phyloP scores from a whole-genome alignment of 495 filamentous ascomycete genomes.

The Podospora australis region DNA sequence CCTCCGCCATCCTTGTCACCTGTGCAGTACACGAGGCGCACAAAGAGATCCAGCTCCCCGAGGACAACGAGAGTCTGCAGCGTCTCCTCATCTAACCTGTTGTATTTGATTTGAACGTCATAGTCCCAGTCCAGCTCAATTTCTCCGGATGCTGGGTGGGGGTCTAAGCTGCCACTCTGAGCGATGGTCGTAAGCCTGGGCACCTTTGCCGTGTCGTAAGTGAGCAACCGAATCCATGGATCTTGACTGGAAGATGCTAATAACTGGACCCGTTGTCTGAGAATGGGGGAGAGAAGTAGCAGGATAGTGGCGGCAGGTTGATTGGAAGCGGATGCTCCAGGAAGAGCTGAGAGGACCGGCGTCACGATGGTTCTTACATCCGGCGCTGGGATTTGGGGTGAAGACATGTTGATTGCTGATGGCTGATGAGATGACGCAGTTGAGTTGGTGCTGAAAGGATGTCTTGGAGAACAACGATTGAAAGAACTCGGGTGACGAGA shows the following conservation, averaged over 20 bases:
- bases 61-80: slow-evolving; percentile 61
- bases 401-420: slow-evolving; percentile 19
- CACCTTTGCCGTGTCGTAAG: slow-evolving; percentile 66
- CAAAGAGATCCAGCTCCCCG: slow-evolving; percentile 47
- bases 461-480: too few relatives aligned
- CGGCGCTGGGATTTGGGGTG: slow-evolving; percentile 51
- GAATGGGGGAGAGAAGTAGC: slow-evolving; percentile 80
- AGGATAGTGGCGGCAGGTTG: slow-evolving; percentile 70
- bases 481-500: too few relatives aligned
- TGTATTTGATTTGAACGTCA: slow-evolving; percentile 62
- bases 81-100: slow-evolving; percentile 78
- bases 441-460: background rate
- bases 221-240: slow-evolving; percentile 86
- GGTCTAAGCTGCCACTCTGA: slow-evolving; percentile 63
- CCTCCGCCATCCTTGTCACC: slow-evolving; percentile 60
- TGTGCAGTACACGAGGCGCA: slow-evolving; percentile 46
- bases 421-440: background rate
- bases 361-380: slow-evolving; percentile 59
- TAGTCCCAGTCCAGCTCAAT: slow-evolving; percentile 63
- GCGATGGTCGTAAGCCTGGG: slow-evolving; percentile 60
- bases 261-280: slow-evolving; percentile 80
- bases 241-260: slow-evolving; percentile 60
- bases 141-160: slow-evolving; percentile 88
- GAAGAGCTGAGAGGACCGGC: slow-evolving; percentile 78
- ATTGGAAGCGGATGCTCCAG: slow-evolving; percentile 71